Evolutionary conservation across 2,329 filamentous ascomycete genomes (phyloP).

Genomic region (Microsporum ferrugineum): DNA sequence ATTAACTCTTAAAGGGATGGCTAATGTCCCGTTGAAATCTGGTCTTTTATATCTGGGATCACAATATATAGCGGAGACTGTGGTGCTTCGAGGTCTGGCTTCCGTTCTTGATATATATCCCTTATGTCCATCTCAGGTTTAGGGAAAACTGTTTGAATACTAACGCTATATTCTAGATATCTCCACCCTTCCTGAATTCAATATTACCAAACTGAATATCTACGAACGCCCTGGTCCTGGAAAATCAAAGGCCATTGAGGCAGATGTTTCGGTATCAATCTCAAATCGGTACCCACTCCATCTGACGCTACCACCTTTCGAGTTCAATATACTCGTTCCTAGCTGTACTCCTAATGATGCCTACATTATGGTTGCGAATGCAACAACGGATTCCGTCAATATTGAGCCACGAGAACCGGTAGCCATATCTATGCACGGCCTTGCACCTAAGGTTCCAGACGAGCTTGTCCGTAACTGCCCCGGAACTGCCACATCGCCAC

Average conservation of each 20-base stretch:
- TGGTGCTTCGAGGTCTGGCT: slow-evolving; percentile 67
- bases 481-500: slow-evolving; percentile 62
- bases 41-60: slow-evolving; percentile 69
- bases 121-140: background rate
- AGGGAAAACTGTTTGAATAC: background rate
- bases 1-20: slow-evolving; percentile 61
- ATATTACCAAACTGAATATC: slow-evolving; percentile 69
- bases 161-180: slow-evolving; percentile 40
- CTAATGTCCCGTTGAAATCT: slow-evolving; percentile 61
- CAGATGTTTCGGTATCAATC: slow-evolving; percentile 62
- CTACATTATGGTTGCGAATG: slow-evolving; percentile 67
- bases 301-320: slow-evolving; percentile 64
- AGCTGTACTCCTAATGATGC: slow-evolving; percentile 63
- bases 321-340: slow-evolving; percentile 73
- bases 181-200: slow-evolving; percentile 67
- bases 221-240: slow-evolving; percentile 53
- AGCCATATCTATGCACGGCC: slow-evolving; percentile 56
- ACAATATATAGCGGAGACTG: slow-evolving; percentile 60
- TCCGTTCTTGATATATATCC: slow-evolving; percentile 17
- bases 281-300: slow-evolving; percentile 69
- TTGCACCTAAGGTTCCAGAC: slow-evolving; percentile 62
- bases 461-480: slow-evolving; percentile 64
- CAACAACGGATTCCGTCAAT: slow-evolving; percentile 54
- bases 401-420: slow-evolving; percentile 59
- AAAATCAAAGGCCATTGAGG: slow-evolving; percentile 57